Conservation (phyloP, 2,329 filamentous ascomycete genomes). For the Fusarium robinianum region DNA sequence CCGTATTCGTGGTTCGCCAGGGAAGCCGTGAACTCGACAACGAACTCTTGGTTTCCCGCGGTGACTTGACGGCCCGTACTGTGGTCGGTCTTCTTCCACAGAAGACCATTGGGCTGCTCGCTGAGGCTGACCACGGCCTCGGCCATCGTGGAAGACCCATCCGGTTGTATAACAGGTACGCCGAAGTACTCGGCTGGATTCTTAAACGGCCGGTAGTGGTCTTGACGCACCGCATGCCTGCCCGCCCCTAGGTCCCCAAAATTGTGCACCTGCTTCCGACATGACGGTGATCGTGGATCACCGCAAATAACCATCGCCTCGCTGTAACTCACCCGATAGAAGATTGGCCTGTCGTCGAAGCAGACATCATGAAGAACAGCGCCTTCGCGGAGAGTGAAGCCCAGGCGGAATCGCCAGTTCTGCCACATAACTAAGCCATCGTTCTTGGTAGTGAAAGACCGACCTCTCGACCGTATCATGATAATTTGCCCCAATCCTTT, state of each 20-base stretch:
- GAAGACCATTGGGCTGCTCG: conserved; percentile 71
- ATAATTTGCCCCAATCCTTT: conserved; percentile 70
- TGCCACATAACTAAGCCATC: conserved; percentile 60
- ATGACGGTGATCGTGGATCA: conserved; percentile 67
- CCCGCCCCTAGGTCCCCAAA: conserved; percentile 73
- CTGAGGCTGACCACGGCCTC: conserved; percentile 70
- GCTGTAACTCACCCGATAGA: conserved; percentile 68
- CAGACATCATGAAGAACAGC: conserved; percentile 70
- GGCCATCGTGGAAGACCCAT: conserved; percentile 57
- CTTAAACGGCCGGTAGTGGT: no score
- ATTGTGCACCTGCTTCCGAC: conserved; percentile 73
- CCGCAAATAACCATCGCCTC: conserved; percentile 74
- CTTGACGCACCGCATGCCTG: no score
- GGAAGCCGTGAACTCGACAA: conserved; percentile 71
- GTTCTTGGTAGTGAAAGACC: conserved; percentile 62
- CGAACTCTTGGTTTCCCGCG: conserved; percentile 63
- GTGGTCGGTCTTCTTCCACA: conserved; percentile 74
- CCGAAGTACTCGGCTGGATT: no score
- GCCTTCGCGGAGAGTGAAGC: conserved; percentile 73
- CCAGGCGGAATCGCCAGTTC: conserved; percentile 72
- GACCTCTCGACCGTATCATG: conserved; percentile 70
- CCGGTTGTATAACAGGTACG: no score
- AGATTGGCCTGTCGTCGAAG: conserved; percentile 66
- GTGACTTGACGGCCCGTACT: conserved; percentile 66
- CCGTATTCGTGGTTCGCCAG: conserved; percentile 72